A percentile compares a stretch with the other conserved stretches of the same genome.
phyloP scores from a whole-genome alignment of 2,329 filamentous ascomycete genomes.

The Ceratocystis albifundus region DNA sequence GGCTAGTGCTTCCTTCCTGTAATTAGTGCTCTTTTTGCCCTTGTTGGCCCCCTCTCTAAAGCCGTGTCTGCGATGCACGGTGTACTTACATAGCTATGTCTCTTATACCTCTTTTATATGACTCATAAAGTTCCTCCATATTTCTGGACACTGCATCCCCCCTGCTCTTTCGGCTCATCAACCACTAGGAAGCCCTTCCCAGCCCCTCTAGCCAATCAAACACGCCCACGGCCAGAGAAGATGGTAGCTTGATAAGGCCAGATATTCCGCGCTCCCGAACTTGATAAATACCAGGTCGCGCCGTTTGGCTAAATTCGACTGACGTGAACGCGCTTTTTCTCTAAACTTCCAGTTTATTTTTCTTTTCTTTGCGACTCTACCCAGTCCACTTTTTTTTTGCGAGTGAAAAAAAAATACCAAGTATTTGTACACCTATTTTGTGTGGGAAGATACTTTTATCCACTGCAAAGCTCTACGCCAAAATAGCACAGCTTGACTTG shows the following conservation, averaged over 20 bases:
- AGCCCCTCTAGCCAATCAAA: conserved; percentile 18
- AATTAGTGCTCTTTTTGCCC: conserved; percentile 9
- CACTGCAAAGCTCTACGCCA: neutral
- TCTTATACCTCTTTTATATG: conserved; percentile 14
- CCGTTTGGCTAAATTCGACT: conserved; percentile 23
- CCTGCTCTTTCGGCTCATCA: neutral
- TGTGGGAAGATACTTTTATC: conserved; percentile 21
- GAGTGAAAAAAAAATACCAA: neutral
- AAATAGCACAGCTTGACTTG: too few species aligned
- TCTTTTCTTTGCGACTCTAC: conserved; percentile 20
- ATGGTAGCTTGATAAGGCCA: conserved; percentile 22
- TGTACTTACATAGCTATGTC: conserved; percentile 6
- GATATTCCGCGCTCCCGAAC: conserved; percentile 23
- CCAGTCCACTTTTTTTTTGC: neutral
- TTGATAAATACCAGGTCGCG: conserved; percentile 26
- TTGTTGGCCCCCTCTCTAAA: neutral
- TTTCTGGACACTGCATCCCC: conserved; percentile 11
- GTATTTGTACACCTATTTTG: conserved; percentile 19
- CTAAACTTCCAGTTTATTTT: conserved; percentile 20
- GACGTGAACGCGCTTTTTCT: conserved; percentile 25
- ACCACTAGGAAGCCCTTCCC: neutral
- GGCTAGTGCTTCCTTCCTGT: conserved; percentile 8
- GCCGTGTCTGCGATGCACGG: conserved; percentile 12
- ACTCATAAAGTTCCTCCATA: conserved; percentile 15
- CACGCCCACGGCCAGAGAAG: conserved; percentile 8